phyloP scores from a whole-genome alignment of 495 filamentous ascomycete genomes.

The Cudoniella acicularis region DNA sequence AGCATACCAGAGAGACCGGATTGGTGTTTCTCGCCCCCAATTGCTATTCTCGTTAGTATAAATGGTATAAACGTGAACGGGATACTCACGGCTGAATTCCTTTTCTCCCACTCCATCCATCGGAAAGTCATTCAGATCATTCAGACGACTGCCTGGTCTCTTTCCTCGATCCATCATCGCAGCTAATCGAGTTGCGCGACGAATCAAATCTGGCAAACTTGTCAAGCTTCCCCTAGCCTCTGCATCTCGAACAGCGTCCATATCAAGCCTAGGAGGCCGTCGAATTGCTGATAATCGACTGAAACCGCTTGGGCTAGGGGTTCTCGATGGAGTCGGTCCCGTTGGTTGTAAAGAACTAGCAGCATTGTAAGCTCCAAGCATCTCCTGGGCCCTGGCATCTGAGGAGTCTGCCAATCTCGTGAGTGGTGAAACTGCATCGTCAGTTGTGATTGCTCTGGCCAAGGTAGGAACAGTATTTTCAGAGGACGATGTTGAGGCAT shows the following conservation, averaged over 20 bases:
- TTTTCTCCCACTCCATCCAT: constrained; percentile 31
- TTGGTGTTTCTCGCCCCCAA: constrained; percentile 43
- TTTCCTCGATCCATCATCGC: constrained; percentile 81
- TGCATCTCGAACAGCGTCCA: constrained; percentile 73
- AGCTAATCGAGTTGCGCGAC: constrained; percentile 80
- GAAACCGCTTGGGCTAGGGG: constrained; percentile 36
- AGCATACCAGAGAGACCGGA: constrained; percentile 80
- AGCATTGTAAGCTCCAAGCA: constrained; percentile 40
- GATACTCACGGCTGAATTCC: constrained; percentile 34
- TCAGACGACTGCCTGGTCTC: constrained; percentile 66
- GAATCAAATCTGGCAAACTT: constrained; percentile 86
- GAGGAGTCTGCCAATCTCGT: background rate
- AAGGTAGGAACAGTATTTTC: constrained; percentile 18
- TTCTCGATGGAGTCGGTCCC: constrained; percentile 20
- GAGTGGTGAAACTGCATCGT: background rate
- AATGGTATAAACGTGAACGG: background rate
- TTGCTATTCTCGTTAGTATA: constrained; percentile 35
- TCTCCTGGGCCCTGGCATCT: constrained; percentile 33
- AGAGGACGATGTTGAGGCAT: constrained; percentile 18
- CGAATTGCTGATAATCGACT: constrained; percentile 44
- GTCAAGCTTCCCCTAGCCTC: constrained; percentile 84
- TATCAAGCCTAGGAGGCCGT: constrained; percentile 71
- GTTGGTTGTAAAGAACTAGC: constrained; percentile 40
- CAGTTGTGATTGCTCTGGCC: constrained; percentile 7
- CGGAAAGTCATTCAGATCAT: constrained; percentile 44